Base-by-base conservation (phyloP, 2,329 filamentous ascomycete genomes). In the Stromatinia cepivora region DNA sequence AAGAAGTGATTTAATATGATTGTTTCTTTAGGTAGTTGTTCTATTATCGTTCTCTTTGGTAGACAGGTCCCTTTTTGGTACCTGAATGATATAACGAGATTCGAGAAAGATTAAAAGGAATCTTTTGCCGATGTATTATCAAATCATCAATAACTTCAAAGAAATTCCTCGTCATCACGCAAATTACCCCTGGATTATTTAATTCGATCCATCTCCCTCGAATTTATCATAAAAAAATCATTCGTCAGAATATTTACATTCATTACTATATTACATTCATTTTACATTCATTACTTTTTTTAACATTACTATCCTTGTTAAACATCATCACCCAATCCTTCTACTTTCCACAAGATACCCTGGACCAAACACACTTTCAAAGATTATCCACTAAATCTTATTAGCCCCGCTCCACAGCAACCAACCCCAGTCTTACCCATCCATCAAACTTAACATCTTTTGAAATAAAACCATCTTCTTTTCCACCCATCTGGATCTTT, bases 401-500 rank as follows among this genome's bases (percentile, higher is more conserved):
- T 63, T 63, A 52, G 61, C 11, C 20, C 15, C 13, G 61, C 45
- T 50, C 46, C 61, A 63, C 61, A 63, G 15, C 28, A 52, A 63
- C 31, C 61, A 63, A 63, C 59, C 59, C 59, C 59, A 63, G 59
- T 63, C 59, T 61, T 46, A 39, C 15, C 61, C 61, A 52, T 28
- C 45, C 46, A 39, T 52, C 61, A 36, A 63, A 39, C 61, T 52
- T 52, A 39, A 52, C 61, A 28, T 42, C 5, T 31, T 52, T 52
- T n/a, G 25, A 53, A 68, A 68, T 68, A 68, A 68, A 68, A 68
- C 65, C 64, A 67, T 39, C 65, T 31, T 59, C 58, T 57, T 58
- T 69, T 50, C 52, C 53, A 28, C 66, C 45, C 39, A 28, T 45
- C n/a, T 54, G 31, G 48, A 42, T 62, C 28, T 57, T 1, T 45